Percentiles rank a stretch among this genome's conserved stretches.
Conservation (phyloP, 2,329 filamentous ascomycete genomes). For the Aspergillus eucalypticola region DNA sequence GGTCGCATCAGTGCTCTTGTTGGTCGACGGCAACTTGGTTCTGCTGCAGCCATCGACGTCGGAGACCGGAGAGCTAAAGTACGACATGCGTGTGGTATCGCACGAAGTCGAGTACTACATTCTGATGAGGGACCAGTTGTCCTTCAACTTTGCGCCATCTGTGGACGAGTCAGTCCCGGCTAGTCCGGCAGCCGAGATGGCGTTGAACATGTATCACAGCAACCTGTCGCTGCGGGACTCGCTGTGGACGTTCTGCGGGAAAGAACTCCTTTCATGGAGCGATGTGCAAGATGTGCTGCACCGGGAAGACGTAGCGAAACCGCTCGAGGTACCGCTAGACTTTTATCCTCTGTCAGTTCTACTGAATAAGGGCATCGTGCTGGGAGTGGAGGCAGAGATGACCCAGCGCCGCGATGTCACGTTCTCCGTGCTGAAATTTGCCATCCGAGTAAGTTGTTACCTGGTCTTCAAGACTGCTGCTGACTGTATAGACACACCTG, state of each 20-base stretch:
- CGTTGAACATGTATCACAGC: conserved; percentile 46
- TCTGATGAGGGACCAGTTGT: conserved; percentile 80
- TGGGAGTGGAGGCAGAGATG: conserved; percentile 89
- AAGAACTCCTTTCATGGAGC: conserved; percentile 82
- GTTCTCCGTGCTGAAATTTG: conserved; percentile 87
- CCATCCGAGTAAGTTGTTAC: conserved; percentile 69
- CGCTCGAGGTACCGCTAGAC: conserved; percentile 80
- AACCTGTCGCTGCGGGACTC: conserved; percentile 73
- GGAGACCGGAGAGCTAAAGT: conserved; percentile 82
- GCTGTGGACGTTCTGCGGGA: conserved; percentile 91
- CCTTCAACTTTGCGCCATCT: conserved; percentile 49
- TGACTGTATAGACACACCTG: conserved; percentile 70
- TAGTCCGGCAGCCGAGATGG: conserved; percentile 51
- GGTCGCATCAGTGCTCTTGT: conserved; percentile 86
- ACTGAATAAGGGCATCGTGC: conserved; percentile 82
- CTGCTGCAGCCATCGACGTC: conserved; percentile 83
- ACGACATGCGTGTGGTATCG: conserved; percentile 95
- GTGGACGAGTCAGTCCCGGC: conserved; percentile 51
- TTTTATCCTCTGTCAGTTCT: conserved; percentile 91
- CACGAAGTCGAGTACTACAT: conserved; percentile 96
- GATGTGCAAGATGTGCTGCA: conserved; percentile 82
- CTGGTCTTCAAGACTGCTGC: background rate
- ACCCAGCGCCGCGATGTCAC: conserved; percentile 89
- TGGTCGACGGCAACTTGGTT: conserved; percentile 97
- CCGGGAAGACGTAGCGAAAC: conserved; percentile 70